Base-by-base conservation (phyloP, 2,329 filamentous ascomycete genomes). In the Verticillium dahliae region DNA sequence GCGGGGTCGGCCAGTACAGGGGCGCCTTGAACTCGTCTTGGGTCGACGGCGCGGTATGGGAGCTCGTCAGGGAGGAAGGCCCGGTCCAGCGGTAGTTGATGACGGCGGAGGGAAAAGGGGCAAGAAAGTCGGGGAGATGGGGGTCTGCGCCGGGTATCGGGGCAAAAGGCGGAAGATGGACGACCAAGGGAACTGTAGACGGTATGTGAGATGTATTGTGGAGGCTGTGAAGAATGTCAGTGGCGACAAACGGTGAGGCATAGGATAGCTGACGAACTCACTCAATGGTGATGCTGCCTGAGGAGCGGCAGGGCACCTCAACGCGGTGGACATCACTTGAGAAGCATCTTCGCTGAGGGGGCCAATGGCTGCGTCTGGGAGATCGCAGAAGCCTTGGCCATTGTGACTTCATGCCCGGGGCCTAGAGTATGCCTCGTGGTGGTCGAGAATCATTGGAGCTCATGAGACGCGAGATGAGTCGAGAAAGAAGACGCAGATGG, bases 61-160 rank as follows among this genome's bases (percentile, higher is more conserved):
- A 13, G 6, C 6, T 15, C 11, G 54, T 35, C 18, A 35, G 10
- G 22, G 45, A 31, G 57, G 18, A 58, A 27, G 66, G 67, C 50
- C 68, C 70, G 7, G 69, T 69, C 85, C 86, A 88, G 15, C 85
- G 78, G 69, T 88, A 88, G 68, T 86, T 82, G 68, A 88, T 83
- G 61, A 79, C 78, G 6, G 80, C 84, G 0, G 83, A 77, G 1
- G 84, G 78, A 39, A 75, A 75, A 14, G 70, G 71, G 13, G 69
- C 73, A 37, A 80, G 71, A 62, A 80, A 81, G 10, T 65, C 66
- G 34, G 81, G 78, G 31, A 82, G 65, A 37, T 72, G 62, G 10
- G 67, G 61, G 13, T 66, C 64, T 2, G 67, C 63, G 7, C 66
- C 63, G 58, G 72, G 62, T 7, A 63, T 62, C 37, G 72, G 70